Evolutionary conservation across 2,329 filamentous ascomycete genomes (phyloP), one percentile per base, ranked within the genome.

Genomic region (Trichoderma polysporum): DNA sequence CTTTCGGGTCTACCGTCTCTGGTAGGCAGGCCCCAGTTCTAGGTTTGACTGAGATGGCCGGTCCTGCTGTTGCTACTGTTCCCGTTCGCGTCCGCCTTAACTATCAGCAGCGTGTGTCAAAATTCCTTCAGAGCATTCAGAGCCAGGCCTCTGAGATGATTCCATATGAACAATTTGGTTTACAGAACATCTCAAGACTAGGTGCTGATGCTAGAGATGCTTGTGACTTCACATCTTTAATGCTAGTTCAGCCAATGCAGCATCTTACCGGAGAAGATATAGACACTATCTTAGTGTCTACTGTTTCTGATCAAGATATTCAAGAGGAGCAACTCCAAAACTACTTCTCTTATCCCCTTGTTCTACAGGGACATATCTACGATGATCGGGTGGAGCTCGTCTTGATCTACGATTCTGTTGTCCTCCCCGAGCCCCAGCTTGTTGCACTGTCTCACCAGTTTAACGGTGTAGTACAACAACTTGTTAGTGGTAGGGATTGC

Each of bases 11-110:
- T 39, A 69, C 68, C 1, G 54, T 72, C 17, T 70, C 70, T 22
- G 69, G 71, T 47, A 64, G 71, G 9, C 61, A 71, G 29, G 69
- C 69, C 8, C 22, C 62, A 5, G 64, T 72, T 25, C 25, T 22
- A 2, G 63, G 69, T 19, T 29, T 70, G 15, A 63, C 69, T 2
- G 52, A 50, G 8, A 72, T 72, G 29, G 53, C 62, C 8, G 71
- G 69, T 9, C 69, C 70, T 17, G 56, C 68, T 7, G 67, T 72
- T 10, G 65, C 68, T 13, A 71, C 69, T 0, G 67, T 72, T 29
- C 70, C 71, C 3, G 52, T 70, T 6, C 66, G 71, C 17, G 59
- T 70, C 41, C 67, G 65, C 8, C 53, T 72, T 6, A 29, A 70
- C 6, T 37, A 56, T 12, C 22, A 66, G 19, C 68, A 70, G 53